These are phyloP conservation scores for Cladophialophora immunda DNA, from an alignment of 2,329 filamentous ascomycete genomes.

Conservation along the genomic window DNA sequence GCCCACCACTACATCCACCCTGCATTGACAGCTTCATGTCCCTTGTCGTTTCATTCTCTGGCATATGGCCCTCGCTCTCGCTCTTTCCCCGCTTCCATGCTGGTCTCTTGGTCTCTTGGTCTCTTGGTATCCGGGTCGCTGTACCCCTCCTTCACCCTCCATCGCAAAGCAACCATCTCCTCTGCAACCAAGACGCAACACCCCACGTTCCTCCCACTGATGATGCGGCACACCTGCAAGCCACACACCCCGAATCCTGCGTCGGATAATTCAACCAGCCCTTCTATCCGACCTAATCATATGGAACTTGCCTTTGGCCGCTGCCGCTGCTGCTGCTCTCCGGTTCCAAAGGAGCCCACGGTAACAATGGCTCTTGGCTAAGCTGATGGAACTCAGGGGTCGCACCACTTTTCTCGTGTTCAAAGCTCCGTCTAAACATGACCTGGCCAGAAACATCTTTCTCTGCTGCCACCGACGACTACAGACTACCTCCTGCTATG, in stretches of 20 bases:
- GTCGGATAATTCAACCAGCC: not conserved
- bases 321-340: not conserved
- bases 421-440: not conserved
- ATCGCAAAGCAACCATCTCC: not conserved
- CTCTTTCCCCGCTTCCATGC: slow-evolving; percentile 3
- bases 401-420: slow-evolving; percentile 3
- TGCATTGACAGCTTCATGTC: not conserved
- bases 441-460: slow-evolving; percentile 8
- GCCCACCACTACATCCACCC: not conserved
- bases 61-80: not conserved
- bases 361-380: slow-evolving; percentile 1
- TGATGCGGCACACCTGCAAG: slow-evolving; percentile 11
- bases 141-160: slow-evolving; percentile 17
- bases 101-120: not conserved
- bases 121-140: not conserved
- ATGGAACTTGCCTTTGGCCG: not conserved
- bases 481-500: not conserved
- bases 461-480: slow-evolving; percentile 14
- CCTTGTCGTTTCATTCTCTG: not conserved
- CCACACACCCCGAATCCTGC: not conserved
- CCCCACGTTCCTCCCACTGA: slow-evolving; percentile 20
- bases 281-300: not conserved
- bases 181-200: slow-evolving; percentile 6
- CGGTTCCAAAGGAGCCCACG: not conserved
- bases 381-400: not conserved